A percentile compares a stretch with the other conserved stretches of the same genome.
Evolutionary conservation across 106 monocot genomes (phyloP).

Genomic region (Acorus gramineus): DNA sequence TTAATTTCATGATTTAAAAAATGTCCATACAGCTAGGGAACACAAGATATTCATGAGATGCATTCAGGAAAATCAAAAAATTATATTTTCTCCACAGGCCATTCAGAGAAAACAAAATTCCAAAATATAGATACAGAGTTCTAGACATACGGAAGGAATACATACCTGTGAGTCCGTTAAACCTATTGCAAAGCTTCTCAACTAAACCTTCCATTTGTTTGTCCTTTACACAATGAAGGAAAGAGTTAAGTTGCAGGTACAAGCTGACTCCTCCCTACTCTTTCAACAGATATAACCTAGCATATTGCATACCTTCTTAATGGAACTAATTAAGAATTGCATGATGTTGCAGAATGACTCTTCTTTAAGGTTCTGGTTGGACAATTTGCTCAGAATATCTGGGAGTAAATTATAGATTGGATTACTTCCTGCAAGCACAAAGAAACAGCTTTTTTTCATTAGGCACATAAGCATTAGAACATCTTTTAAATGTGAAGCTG

Average conservation of each 20-base stretch:
- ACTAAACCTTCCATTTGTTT: slow-evolving; percentile 99
- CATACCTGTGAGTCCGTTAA: slow-evolving; percentile 74
- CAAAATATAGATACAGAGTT: not conserved
- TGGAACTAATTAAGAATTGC: slow-evolving; percentile 85
- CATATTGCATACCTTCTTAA: slow-evolving; percentile 61
- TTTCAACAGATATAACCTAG: too few relatives aligned
- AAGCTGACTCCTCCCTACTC: too few relatives aligned
- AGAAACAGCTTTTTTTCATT: not conserved
- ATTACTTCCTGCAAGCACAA: slow-evolving; percentile 66
- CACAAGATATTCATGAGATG: too few relatives aligned
- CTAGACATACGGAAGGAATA: not conserved
- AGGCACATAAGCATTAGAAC: not conserved
- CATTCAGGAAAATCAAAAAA: too few relatives aligned
- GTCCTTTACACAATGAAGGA: slow-evolving; percentile 41
- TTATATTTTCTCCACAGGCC: too few relatives aligned
- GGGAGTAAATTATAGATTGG: slow-evolving; percentile 96
- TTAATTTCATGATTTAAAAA: too few relatives aligned
- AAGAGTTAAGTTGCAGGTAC: not conserved
- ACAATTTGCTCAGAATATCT: slow-evolving; percentile 81
- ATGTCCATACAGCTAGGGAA: too few relatives aligned
- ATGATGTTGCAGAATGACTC: slow-evolving; percentile 80
- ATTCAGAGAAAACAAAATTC: not conserved
- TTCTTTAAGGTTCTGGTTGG: slow-evolving; percentile 63
- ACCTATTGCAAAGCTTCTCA: slow-evolving; percentile 95
- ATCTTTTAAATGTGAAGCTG: not conserved